These are phyloP conservation scores for Penicillium sp. DNA, from an alignment of 2,329 filamentous ascomycete species.

Conservation along the genomic window DNA sequence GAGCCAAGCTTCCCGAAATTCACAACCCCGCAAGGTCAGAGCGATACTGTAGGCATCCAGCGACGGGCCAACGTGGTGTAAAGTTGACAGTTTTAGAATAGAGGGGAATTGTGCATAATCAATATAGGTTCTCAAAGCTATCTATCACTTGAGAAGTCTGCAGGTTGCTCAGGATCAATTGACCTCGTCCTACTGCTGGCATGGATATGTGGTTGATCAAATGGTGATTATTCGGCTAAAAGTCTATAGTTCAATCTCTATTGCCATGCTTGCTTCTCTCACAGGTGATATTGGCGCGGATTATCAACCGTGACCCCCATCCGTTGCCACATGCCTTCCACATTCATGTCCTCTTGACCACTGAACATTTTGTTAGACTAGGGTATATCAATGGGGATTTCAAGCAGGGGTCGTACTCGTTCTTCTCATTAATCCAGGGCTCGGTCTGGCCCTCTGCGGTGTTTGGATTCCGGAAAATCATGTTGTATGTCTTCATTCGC, in stretches of 20 bases:
- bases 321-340: slow-evolving; percentile 39
- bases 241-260: neutral
- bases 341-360: slow-evolving; percentile 41
- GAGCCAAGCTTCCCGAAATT: too few relatives aligned
- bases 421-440: slow-evolving; percentile 33
- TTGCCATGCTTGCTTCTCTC: neutral
- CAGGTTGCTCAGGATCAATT: too few relatives aligned
- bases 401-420: slow-evolving; percentile 30
- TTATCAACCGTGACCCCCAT: slow-evolving; percentile 31
- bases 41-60: too few relatives aligned
- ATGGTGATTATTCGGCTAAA: too few relatives aligned
- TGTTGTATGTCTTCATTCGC: slow-evolving; percentile 34
- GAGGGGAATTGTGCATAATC: too few relatives aligned
- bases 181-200: too few relatives aligned
- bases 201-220: too few relatives aligned
- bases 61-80: too few relatives aligned
- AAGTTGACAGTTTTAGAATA: too few relatives aligned
- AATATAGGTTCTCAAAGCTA: too few relatives aligned
- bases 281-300: slow-evolving; percentile 39
- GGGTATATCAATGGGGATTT: neutral
- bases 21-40: too few relatives aligned
- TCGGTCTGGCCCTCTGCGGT: slow-evolving; percentile 36
- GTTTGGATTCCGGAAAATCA: slow-evolving; percentile 42
- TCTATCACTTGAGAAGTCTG: too few relatives aligned
- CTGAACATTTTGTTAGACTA: slow-evolving; percentile 16